These are phyloP conservation scores for Ceratocystis papillata DNA, from an alignment of 2,329 filamentous ascomycete species.

Conservation along the genomic window DNA sequence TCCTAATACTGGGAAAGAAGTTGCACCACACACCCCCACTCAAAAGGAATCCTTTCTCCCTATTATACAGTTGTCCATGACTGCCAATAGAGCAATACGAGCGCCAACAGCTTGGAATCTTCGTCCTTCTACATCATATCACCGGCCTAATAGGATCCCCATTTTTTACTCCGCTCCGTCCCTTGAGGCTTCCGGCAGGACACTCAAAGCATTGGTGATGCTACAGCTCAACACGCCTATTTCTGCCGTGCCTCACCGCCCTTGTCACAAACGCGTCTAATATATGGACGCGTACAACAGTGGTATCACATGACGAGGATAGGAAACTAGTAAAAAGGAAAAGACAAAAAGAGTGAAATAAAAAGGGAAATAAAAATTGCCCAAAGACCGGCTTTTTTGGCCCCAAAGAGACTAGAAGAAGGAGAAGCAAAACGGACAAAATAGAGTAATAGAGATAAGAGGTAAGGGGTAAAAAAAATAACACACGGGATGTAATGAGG, in stretches of 20 bases:
- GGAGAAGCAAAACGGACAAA: neutral
- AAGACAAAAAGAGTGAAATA: neutral
- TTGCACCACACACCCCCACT: too few species aligned
- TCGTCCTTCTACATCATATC: too few species aligned
- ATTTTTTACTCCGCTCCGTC: too few species aligned
- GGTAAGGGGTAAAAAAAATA: neutral
- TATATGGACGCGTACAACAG: neutral
- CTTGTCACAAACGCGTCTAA: neutral
- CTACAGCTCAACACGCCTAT: neutral
- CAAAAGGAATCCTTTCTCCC: too few species aligned
- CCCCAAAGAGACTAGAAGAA: neutral
- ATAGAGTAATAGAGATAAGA: neutral
- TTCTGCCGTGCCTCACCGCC: slow-evolving; percentile 3
- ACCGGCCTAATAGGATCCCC: too few species aligned
- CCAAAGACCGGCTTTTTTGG: slow-evolving; percentile 8
- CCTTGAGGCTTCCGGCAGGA: too few species aligned
- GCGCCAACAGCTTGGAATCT: too few species aligned
- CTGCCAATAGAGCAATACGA: too few species aligned
- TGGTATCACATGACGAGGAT: neutral
- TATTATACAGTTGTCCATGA: too few species aligned
- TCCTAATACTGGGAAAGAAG: too few species aligned
- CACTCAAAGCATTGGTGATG: neutral
- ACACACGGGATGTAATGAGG: neutral
- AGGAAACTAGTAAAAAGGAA: neutral
- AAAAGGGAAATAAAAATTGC: slow-evolving; percentile 4